phyloP scores from a whole-genome alignment of 2,329 filamentous ascomycete species.

The Knufia fluminis region DNA sequence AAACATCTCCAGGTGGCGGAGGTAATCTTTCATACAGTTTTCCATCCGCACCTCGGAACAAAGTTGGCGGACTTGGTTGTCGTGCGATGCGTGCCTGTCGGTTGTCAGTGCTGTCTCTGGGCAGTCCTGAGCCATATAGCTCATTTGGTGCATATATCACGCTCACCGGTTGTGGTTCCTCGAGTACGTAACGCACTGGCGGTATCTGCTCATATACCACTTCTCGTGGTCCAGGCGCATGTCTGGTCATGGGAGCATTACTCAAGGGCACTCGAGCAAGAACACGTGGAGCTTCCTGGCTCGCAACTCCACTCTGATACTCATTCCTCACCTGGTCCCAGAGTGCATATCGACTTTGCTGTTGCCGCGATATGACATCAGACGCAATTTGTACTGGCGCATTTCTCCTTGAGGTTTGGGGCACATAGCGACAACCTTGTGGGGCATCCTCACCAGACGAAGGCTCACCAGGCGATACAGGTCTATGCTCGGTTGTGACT shows the following conservation, averaged over 20 bases:
- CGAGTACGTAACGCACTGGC: neutral
- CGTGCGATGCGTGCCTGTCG: conserved; percentile 12
- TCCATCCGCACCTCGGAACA: conserved; percentile 16
- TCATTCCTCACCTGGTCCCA: conserved; percentile 37
- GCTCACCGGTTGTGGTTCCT: conserved; percentile 7
- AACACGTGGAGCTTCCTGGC: conserved; percentile 9
- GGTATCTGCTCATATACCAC: neutral
- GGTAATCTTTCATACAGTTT: conserved; percentile 17
- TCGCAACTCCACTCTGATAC: conserved; percentile 15
- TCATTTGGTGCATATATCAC: neutral
- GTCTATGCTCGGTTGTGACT: conserved; percentile 3
- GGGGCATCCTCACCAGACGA: conserved; percentile 30
- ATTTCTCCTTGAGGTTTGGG: conserved; percentile 17
- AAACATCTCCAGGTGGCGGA: conserved; percentile 4
- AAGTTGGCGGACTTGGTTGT: conserved; percentile 14
- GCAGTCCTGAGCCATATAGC: neutral
- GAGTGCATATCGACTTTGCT: conserved; percentile 38
- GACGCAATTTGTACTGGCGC: conserved; percentile 20
- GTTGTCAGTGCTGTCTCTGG: conserved; percentile 1
- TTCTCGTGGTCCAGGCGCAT: neutral
- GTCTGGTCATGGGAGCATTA: neutral
- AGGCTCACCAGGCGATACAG: neutral
- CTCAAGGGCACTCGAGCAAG: conserved; percentile 13
- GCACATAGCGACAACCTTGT: conserved; percentile 31
- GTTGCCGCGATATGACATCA: conserved; percentile 33